phyloP scores from a whole-genome alignment of 495 filamentous ascomycete genomes.

The Durotheca rogersii region DNA sequence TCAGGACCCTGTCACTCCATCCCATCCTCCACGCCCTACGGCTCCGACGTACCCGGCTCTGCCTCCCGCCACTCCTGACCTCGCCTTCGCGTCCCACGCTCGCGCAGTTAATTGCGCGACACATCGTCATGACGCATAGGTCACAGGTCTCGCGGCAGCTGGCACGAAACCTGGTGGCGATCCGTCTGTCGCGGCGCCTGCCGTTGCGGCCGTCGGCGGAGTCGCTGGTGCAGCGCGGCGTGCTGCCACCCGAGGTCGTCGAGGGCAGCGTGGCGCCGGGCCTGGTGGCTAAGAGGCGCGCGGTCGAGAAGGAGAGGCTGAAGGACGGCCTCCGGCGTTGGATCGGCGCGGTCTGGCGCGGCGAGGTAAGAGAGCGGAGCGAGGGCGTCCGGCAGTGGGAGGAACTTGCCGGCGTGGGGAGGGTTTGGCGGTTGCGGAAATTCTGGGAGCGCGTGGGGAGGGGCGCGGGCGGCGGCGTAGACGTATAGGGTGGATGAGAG shows the following conservation, averaged over 20 bases:
- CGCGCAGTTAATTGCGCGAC: slow-evolving; percentile 50
- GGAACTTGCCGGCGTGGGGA: slow-evolving; percentile 46
- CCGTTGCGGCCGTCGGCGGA: slow-evolving; percentile 46
- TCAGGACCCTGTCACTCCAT: slow-evolving; percentile 54
- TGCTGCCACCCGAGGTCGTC: slow-evolving; percentile 49
- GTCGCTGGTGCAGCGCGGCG: slow-evolving; percentile 45
- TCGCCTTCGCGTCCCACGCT: slow-evolving; percentile 56
- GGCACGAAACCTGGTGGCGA: slow-evolving; percentile 52
- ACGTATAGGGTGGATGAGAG: neutral
- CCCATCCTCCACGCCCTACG: slow-evolving; percentile 58
- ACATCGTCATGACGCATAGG: slow-evolving; percentile 60
- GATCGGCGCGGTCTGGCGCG: slow-evolving; percentile 49
- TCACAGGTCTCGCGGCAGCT: slow-evolving; percentile 55
- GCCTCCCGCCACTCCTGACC: slow-evolving; percentile 49
- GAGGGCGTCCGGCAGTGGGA: slow-evolving; percentile 43
- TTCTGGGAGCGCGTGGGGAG: slow-evolving; percentile 54
- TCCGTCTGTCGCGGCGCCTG: slow-evolving; percentile 48
- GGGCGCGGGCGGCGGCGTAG: slow-evolving; percentile 19
- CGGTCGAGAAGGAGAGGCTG: slow-evolving; percentile 55
- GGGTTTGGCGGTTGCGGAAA: slow-evolving; percentile 51
- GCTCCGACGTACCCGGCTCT: slow-evolving; percentile 50
- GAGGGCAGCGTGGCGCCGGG: slow-evolving; percentile 38
- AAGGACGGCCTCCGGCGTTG: slow-evolving; percentile 56
- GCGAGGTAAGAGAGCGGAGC: slow-evolving; percentile 42
- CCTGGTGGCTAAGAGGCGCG: slow-evolving; percentile 48